Evolutionary conservation across 768 basidiomycete genomes (phyloP).

Genomic region (Hypholoma fasciculare): DNA sequence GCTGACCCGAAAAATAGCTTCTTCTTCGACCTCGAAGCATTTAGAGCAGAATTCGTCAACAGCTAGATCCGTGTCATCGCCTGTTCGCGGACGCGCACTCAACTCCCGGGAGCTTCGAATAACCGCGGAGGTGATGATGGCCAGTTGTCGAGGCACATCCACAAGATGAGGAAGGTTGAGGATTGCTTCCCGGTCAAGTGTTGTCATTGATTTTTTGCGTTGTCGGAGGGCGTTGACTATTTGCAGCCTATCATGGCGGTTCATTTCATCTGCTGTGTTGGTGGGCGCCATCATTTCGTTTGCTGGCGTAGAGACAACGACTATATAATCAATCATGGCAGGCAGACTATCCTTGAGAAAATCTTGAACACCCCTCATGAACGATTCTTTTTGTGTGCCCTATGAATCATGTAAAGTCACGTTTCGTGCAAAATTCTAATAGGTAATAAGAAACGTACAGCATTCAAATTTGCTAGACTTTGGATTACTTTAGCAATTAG

Average conservation of each 20-base stretch:
- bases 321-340: slow-evolving; percentile 80
- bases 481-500: slow-evolving; percentile 88
- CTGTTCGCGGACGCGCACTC: slow-evolving; percentile 27
- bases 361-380: slow-evolving; percentile 75
- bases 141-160: slow-evolving; percentile 79
- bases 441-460: slow-evolving; percentile 40
- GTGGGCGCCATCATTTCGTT: slow-evolving; percentile 25
- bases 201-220: slow-evolving; percentile 53
- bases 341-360: slow-evolving; percentile 65
- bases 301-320: slow-evolving; percentile 63
- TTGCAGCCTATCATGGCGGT: slow-evolving; percentile 52
- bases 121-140: slow-evolving; percentile 74
- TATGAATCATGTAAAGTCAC: slow-evolving; percentile 21
- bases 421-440: not conserved
- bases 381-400: slow-evolving; percentile 76
- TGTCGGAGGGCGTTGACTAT: slow-evolving; percentile 58
- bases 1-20: slow-evolving; percentile 65
- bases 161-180: slow-evolving; percentile 72
- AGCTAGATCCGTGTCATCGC: slow-evolving; percentile 35
- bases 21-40: slow-evolving; percentile 73
- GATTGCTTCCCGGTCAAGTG: slow-evolving; percentile 68
- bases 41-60: slow-evolving; percentile 57
- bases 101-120: slow-evolving; percentile 59
- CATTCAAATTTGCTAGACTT: slow-evolving; percentile 83
- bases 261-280: slow-evolving; percentile 27